Base-by-base conservation (phyloP, 306 rosid genomes). In the Citrullus colocynthis region DNA sequence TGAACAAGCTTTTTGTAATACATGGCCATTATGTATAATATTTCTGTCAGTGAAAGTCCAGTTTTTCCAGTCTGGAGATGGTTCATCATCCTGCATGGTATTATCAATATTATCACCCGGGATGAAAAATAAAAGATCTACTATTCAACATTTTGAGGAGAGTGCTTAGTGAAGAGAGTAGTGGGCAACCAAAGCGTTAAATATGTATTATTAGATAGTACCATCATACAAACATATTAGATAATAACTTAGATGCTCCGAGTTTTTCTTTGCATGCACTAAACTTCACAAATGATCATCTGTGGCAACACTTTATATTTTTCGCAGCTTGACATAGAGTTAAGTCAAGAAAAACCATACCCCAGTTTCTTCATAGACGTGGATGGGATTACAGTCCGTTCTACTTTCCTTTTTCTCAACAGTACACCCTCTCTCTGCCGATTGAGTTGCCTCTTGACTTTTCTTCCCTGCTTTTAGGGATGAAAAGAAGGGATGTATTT, bases 401-500 rank as follows among this genome's bases (percentile, higher is more conserved):
- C 67, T 78, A 79, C 51, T 77, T 28, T 56, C 82, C 81, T 81
- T 76, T 32, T 82, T 64, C 74, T 80, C 80, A 28, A 28, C 57
- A 3, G 56, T 61, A 34, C 75, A 80, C 24, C 55, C 83, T 52
- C 78, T 28, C 30, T 39, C 67, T 14, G 78, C 87, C 9, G 78
- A 49, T 4, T 86, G 90, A 74, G 59, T 81, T 7, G 20, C 64
- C 76, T 85, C 91, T 76, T 45, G 83, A 61, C 28, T 64, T 78
- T 87, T 84, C 87, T 80, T 92, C 67, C 73, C 87, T 8, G 12
- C 81, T 75, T 87, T 95, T 58, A 84, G 78, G 13, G 78, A 70
- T 7, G 90, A 80, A 81, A 95, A 95, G 83, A 87, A 92, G 3
- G 98, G 97, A 82, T 92, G 96, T 37, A 89, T 77, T 83, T 84